These are phyloP conservation scores for Moesziomyces sp. DNA, from an alignment of 1,284 basidiomycete species.

Conservation along the genomic window DNA sequence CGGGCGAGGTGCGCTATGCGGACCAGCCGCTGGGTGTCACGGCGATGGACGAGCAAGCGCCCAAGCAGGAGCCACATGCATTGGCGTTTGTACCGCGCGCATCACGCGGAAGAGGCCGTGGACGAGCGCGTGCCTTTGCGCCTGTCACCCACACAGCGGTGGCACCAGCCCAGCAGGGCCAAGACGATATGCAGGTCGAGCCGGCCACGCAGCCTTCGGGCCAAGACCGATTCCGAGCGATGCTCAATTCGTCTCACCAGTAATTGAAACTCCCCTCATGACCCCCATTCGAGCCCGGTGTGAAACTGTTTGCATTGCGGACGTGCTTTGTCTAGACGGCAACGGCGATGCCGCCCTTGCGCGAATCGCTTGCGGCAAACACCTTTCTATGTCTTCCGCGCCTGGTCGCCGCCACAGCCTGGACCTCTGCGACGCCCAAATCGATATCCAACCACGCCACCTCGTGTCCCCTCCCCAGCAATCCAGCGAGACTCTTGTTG, in stretches of 20 bases:
- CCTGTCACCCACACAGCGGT: constrained; percentile 7
- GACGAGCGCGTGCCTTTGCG: constrained; percentile 32
- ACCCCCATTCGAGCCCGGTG: neutral
- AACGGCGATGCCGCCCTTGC: constrained; percentile 57
- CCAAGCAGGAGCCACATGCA: neutral
- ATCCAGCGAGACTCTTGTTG: constrained; percentile 32
- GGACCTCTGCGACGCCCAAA: constrained; percentile 53
- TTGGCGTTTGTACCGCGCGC: constrained; percentile 29
- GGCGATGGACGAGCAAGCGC: constrained; percentile 7
- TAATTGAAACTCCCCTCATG: neutral
- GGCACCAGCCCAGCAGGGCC: neutral
- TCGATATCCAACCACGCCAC: constrained; percentile 55
- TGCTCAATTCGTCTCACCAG: constrained; percentile 19
- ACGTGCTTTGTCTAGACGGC: constrained; percentile 37
- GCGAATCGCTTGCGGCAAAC: constrained; percentile 54
- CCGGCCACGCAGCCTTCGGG: constrained; percentile 20
- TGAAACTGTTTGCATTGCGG: neutral
- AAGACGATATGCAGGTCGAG: constrained; percentile 37
- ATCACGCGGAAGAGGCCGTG: constrained; percentile 23
- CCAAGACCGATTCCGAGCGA: constrained; percentile 52
- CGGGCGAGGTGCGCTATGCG: constrained; percentile 14
- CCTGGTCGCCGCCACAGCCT: constrained; percentile 42
- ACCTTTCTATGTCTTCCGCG: constrained; percentile 20
- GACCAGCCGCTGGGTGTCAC: constrained; percentile 5
- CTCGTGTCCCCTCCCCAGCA: constrained; percentile 48